These are phyloP conservation scores for Cladosporium sp. DNA, from an alignment of 2,329 filamentous ascomycete species.

Conservation along the genomic window DNA sequence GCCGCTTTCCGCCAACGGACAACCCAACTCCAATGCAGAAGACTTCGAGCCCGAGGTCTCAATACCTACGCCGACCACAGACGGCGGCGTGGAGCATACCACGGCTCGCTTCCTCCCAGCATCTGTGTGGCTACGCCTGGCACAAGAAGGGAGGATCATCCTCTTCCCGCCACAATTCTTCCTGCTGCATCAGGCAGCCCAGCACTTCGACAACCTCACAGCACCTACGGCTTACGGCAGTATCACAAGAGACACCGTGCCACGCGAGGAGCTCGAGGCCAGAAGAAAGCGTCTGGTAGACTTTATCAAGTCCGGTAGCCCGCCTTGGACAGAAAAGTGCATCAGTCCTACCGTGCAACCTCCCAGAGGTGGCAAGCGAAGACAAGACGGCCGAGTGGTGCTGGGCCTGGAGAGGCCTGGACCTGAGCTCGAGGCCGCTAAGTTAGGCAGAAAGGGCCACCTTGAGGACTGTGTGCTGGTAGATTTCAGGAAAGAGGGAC, in stretches of 20 bases:
- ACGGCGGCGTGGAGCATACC: constrained; percentile 65
- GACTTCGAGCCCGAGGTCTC: constrained; percentile 42
- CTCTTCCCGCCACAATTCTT: constrained; percentile 88
- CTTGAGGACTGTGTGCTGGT: constrained; percentile 52
- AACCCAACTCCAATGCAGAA: constrained; percentile 17
- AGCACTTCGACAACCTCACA: constrained; percentile 25
- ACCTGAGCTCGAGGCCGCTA: constrained; percentile 43
- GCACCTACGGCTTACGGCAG: constrained; percentile 27
- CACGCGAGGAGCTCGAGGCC: constrained; percentile 35
- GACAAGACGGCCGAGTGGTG: constrained; percentile 45
- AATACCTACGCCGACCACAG: constrained; percentile 63
- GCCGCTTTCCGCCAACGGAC: constrained; percentile 16
- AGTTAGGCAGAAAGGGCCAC: constrained; percentile 42
- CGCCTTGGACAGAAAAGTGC: constrained; percentile 39
- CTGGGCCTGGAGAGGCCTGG: constrained; percentile 51
- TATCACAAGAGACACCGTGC: constrained; percentile 20
- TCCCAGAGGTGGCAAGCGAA: constrained; percentile 31
- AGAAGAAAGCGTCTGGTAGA: constrained; percentile 49
- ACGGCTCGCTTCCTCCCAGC: constrained; percentile 72
- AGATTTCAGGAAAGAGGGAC: constrained; percentile 51
- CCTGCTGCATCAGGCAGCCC: constrained; percentile 51
- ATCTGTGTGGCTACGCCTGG: constrained; percentile 60
- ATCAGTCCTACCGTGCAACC: constrained; percentile 36
- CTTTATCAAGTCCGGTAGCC: constrained; percentile 45
- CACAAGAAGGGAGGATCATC: constrained; percentile 61